A percentile compares a stretch with the other conserved stretches of the same genome.
These are phyloP conservation scores for Amyloporia xantha DNA, from an alignment of 768 basidiomycete species.

Conservation along the genomic window DNA sequence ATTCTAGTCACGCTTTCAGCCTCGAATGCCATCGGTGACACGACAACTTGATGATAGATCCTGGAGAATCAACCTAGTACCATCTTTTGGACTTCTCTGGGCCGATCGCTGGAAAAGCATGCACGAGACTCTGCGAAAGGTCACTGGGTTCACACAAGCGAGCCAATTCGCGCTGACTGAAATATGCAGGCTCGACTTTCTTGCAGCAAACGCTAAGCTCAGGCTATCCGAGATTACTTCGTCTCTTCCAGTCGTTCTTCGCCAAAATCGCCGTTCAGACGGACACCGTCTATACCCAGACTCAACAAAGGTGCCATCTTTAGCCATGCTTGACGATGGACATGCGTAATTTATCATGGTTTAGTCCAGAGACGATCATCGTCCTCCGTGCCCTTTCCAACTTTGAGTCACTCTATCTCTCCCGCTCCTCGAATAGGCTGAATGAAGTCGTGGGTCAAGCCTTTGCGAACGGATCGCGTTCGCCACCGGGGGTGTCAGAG, in stretches of 20 bases:
- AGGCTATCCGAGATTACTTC: constrained; percentile 81
- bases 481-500: constrained; percentile 68
- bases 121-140: constrained; percentile 77
- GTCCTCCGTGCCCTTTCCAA: constrained; percentile 76
- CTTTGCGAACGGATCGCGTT: constrained; percentile 62
- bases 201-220: constrained; percentile 83
- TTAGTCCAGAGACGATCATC: constrained; percentile 87
- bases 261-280: constrained; percentile 93
- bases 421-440: constrained; percentile 74
- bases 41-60: constrained; percentile 39
- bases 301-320: constrained; percentile 68
- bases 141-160: constrained; percentile 30
- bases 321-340: neutral
- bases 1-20: too few species aligned
- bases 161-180: neutral
- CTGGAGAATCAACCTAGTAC: constrained; percentile 89
- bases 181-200: constrained; percentile 68
- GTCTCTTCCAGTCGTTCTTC: constrained; percentile 96
- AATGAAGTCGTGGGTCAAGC: constrained; percentile 78
- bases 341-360: neutral
- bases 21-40: too few species aligned
- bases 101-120: constrained; percentile 75
- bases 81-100: constrained; percentile 84
- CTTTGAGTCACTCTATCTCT: constrained; percentile 86
- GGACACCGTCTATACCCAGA: constrained; percentile 82